phyloP scores from a whole-genome alignment of 2,329 filamentous ascomycete genomes.

The Trichoderma atroviride region DNA sequence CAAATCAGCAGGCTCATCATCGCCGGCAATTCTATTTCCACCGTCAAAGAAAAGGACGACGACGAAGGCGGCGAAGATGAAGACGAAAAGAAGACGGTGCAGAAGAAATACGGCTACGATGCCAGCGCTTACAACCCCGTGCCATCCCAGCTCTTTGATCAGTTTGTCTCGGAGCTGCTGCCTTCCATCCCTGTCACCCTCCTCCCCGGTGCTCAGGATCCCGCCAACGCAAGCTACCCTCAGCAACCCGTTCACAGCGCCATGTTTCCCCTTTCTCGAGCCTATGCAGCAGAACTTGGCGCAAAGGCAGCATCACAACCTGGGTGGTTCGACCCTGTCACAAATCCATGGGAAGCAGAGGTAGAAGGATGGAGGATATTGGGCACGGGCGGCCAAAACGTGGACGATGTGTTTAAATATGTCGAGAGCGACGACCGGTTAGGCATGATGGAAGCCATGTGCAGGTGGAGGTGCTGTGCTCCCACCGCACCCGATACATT shows the following conservation, averaged over 20 bases:
- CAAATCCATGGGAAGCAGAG: conserved; percentile 91
- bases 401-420: conserved; percentile 93
- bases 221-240: conserved; percentile 85
- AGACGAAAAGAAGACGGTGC: conserved; percentile 46
- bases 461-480: conserved; percentile 86
- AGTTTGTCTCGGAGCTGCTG: conserved; percentile 77
- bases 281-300: conserved; percentile 61
- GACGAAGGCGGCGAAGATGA: conserved; percentile 39
- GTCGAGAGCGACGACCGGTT: conserved; percentile 75
- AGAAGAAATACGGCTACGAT: conserved; percentile 95
- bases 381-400: conserved; percentile 86
- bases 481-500: conserved; percentile 95
- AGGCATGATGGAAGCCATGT: conserved; percentile 91
- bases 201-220: conserved; percentile 80
- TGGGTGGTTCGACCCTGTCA: conserved; percentile 84
- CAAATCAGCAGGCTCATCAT: conserved; percentile 85
- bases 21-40: conserved; percentile 87
- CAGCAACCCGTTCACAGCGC: conserved; percentile 93
- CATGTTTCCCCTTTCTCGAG: conserved; percentile 78
- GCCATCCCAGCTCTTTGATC: conserved; percentile 81
- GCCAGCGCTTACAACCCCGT: conserved; percentile 82
- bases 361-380: conserved; percentile 87
- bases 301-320: conserved; percentile 42
- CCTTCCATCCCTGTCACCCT: conserved; percentile 87
- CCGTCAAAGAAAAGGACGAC: conserved; percentile 34